Evolutionary conservation across 306 rosid genomes (phyloP), one percentile per base, ranked within the genome.

Genomic region (Vachellia pachyceras): DNA sequence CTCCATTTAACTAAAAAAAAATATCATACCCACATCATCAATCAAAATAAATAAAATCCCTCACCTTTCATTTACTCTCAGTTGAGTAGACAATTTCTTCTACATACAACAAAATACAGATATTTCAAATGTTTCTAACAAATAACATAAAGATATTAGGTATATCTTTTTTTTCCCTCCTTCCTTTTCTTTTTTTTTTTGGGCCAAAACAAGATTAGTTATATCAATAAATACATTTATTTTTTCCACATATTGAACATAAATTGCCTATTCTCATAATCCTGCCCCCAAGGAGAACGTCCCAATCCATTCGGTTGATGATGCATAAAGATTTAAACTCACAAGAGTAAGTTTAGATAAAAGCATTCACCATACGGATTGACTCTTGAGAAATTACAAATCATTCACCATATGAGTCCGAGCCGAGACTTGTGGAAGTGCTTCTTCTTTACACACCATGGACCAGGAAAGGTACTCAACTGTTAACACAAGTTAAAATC

Each of bases 381-480:
- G 58, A 18, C 17, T 18, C 22, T 44, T 5, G 9, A n/a, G 61
- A n/a, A 54, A n/a, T 18, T 25, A 50, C n/a, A 18, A 65, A 42
- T 67, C 14, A 44, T 33, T 95, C 95, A 93, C 93, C 94, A 90
- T 22, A 78, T 74, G 79, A 85, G 90, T 81, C 54, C 86, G 85
- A 73, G 80, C 71, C 85, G 86, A 47, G 96, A 84, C 84, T 93
- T 91, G 37, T 86, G 84, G 70, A 89, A 93, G 76, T 88, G 91
- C 79, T 88, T 91, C 88, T 86, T 95, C 39, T 84, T 91, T 47
- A 89, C 18, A 83, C 99, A 93, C 99, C 97, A 93, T 36, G 86
- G 80, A 66, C 90, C 85, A 11, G 93, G 97, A 85, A 93, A 95
- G 63, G 97, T 91, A 89, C 99, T 95, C 84, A 91, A 73, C 98